Evolutionary conservation across 192 early-diverging fungal species (phyloP).

Genomic region (Mortierella claussenii): DNA sequence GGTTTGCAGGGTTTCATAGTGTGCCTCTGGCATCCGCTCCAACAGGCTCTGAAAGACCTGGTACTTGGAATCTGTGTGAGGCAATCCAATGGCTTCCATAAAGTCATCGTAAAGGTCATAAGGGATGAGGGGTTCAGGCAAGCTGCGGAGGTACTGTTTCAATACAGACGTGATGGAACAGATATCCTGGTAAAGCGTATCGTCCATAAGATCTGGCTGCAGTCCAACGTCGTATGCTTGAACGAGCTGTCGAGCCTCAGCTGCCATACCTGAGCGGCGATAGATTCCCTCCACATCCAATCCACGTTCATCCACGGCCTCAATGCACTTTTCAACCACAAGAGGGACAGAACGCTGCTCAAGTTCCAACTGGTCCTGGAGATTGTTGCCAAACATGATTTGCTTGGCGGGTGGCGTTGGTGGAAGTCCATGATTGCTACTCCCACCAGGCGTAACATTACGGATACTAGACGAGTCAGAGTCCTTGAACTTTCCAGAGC

Average conservation of each 20-base stretch:
- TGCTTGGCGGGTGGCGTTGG: slow-evolving; percentile 28
- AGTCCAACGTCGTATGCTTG: slow-evolving; percentile 70
- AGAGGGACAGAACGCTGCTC: slow-evolving; percentile 73
- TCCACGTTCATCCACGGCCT: slow-evolving; percentile 69
- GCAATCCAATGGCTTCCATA: slow-evolving; percentile 65
- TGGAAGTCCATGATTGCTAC: slow-evolving; percentile 40
- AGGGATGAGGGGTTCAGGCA: slow-evolving; percentile 80
- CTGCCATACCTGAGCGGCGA: slow-evolving; percentile 80
- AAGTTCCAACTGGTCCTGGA: slow-evolving; percentile 62
- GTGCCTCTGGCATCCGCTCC: slow-evolving; percentile 66
- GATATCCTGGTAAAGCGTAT: slow-evolving; percentile 73
- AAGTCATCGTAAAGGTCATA: slow-evolving; percentile 74
- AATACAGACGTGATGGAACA: slow-evolving; percentile 82
- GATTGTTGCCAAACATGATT: slow-evolving; percentile 74
- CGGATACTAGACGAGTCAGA: slow-evolving; percentile 38
- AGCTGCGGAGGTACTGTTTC: slow-evolving; percentile 83
- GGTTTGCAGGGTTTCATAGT: slow-evolving; percentile 70
- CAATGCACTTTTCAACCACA: slow-evolving; percentile 73
- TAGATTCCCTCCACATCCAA: slow-evolving; percentile 86
- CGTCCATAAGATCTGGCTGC: slow-evolving; percentile 59
- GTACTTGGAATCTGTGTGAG: slow-evolving; percentile 50
- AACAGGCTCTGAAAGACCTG: slow-evolving; percentile 59
- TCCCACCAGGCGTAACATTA: slow-evolving; percentile 11
- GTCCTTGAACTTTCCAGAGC: slow-evolving; percentile 24
- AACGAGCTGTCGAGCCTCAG: slow-evolving; percentile 74